Evolutionary conservation across 768 basidiomycete species (phyloP).

Genomic region (Pluteus cervinus): DNA sequence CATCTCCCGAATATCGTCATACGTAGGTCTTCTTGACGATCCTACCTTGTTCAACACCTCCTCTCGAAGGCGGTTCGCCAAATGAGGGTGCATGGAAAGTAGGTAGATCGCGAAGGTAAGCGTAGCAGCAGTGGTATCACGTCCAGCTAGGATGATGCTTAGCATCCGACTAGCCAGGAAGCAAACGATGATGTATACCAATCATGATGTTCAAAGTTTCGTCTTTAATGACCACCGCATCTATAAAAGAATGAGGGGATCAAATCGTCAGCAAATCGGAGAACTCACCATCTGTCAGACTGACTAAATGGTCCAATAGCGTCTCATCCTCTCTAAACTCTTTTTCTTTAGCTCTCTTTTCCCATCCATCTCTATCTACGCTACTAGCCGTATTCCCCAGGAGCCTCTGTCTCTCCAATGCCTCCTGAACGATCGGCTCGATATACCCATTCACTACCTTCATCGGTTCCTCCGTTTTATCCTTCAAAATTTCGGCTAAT

Average conservation of each 20-base stretch:
- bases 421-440: constrained; percentile 46
- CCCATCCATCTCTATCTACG: constrained; percentile 9
- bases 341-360: constrained; percentile 20
- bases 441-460: constrained; percentile 45
- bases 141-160: constrained; percentile 24
- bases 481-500: constrained; percentile 40
- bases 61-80: constrained; percentile 41
- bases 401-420: constrained; percentile 37
- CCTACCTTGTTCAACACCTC: constrained; percentile 54
- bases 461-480: constrained; percentile 43
- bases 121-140: constrained; percentile 40
- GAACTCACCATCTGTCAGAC: constrained; percentile 36
- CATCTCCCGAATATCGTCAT: constrained; percentile 55
- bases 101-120: constrained; percentile 36
- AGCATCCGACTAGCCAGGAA: neutral
- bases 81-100: constrained; percentile 45
- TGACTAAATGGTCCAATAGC: constrained; percentile 51
- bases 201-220: constrained; percentile 46
- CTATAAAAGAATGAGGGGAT: constrained; percentile 10
- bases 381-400: constrained; percentile 3
- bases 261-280: neutral
- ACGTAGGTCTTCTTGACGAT: constrained; percentile 37
- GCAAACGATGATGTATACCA: constrained; percentile 15
- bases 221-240: constrained; percentile 42
- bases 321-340: constrained; percentile 38